These are phyloP conservation scores for Lactarius quietus DNA, from an alignment of 768 basidiomycete species.

Conservation along the genomic window DNA sequence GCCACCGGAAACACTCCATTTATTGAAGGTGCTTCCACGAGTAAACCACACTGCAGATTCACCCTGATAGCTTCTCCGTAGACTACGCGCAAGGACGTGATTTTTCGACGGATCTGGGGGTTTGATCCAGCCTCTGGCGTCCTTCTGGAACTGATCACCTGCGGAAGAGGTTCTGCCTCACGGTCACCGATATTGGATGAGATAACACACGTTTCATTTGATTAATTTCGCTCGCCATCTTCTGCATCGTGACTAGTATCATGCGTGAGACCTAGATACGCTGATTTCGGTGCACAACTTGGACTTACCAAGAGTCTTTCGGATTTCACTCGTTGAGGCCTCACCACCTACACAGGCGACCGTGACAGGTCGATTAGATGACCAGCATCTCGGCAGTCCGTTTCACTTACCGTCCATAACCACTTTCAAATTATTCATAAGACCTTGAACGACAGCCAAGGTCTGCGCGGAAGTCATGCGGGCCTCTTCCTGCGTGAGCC, in stretches of 20 bases:
- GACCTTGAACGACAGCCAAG: not conserved
- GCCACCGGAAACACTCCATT: not conserved
- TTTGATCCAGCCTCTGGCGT: not conserved
- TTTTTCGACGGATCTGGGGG: constrained; percentile 9
- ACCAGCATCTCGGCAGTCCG: not conserved
- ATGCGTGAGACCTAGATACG: not conserved
- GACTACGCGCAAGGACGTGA: not conserved
- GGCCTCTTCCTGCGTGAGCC: constrained; percentile 3
- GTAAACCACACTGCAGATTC: not conserved
- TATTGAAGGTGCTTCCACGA: not conserved
- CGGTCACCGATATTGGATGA: not conserved
- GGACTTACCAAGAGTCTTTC: not conserved
- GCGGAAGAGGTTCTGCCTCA: not conserved
- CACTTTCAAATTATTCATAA: not conserved
- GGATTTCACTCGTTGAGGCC: not conserved
- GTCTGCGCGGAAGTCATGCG: not conserved
- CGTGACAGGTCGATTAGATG: not conserved
- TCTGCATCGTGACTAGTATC: not conserved
- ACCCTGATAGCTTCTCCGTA: not conserved
- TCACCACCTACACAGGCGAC: not conserved
- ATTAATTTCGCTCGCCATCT: not conserved
- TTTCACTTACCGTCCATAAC: not conserved
- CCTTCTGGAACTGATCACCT: not conserved
- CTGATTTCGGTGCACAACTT: too few relatives aligned
- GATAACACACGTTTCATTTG: constrained; percentile 2